Evolutionary conservation across 2,329 filamentous ascomycete species (phyloP).

Genomic region (Calonectria honghensis): DNA sequence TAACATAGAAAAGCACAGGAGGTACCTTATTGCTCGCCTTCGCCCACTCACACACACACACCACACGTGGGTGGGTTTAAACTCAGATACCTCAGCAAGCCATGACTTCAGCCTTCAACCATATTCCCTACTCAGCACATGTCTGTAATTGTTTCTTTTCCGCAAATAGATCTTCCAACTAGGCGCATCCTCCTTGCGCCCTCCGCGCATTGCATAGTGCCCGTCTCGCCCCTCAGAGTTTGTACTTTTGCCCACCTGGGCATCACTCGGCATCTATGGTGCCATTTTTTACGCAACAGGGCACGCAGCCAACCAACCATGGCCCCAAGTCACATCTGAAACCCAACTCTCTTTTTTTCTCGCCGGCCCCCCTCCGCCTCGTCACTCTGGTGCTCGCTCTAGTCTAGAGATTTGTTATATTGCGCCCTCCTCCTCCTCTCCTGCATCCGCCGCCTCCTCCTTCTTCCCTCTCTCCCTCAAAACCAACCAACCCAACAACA

Average conservation of each 20-base stretch:
- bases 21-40: slow-evolving; percentile 10
- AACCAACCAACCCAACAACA: neutral
- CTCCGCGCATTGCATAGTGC: slow-evolving; percentile 9
- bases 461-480: slow-evolving; percentile 33
- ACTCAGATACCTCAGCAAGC: slow-evolving; percentile 9
- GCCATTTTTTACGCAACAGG: slow-evolving; percentile 26
- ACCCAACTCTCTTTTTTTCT: slow-evolving; percentile 36
- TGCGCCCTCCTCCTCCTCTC: slow-evolving; percentile 4
- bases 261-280: slow-evolving; percentile 20
- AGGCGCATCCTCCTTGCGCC: neutral
- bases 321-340: slow-evolving; percentile 40
- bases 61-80: slow-evolving; percentile 5
- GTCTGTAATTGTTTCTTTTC: neutral
- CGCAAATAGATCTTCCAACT: slow-evolving; percentile 15
- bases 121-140: slow-evolving; percentile 14
- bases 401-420: slow-evolving; percentile 17
- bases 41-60: neutral
- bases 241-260: slow-evolving; percentile 9
- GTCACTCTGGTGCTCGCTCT: slow-evolving; percentile 18
- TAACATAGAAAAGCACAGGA: neutral
- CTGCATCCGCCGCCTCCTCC: slow-evolving; percentile 29
- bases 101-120: slow-evolving; percentile 25
- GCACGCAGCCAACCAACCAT: slow-evolving; percentile 23
- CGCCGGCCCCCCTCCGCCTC: slow-evolving; percentile 11
- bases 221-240: slow-evolving; percentile 13